Evolutionary conservation across 1,139 yeast genomes (phyloP), one percentile per base, ranked within the genome.

Genomic region (Pichia sp.): DNA sequence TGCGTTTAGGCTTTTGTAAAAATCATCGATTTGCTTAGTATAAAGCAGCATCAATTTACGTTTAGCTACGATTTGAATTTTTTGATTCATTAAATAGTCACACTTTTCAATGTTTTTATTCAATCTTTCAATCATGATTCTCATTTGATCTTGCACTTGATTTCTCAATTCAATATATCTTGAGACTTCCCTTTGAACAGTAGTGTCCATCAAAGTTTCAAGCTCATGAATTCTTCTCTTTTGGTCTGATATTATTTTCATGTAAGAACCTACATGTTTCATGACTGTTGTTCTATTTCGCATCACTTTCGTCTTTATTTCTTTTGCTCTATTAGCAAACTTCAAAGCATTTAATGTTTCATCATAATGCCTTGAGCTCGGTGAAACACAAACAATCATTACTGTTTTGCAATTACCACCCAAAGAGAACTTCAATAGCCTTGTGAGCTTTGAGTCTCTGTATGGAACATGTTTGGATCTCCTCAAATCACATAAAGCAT

Each of bases 391-490:
- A 1, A 88, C 96, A 52, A 89, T 85, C 96, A 89, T 89, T 5
- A 86, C 91, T 0, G 97, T 89, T 59, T 84, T 83, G 62, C 96
- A 88, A 57, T 86, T 85, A 0, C 96, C 96, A 4, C 96, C 96
- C n/a, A 89, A 67, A 0, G 96, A 86, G 57, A 84, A 86, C 56
- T 88, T 86, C 42, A 89, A 70, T 39, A 89, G 65, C 50, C 97
- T 65, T 0, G 97, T 89, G 40, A 89, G 68, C 54, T 88, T 88
- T 5, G 95, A 85, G 59, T 89, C 95, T 51, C 97, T 64, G 60
- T 84, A 89, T 0, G 97, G 97, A 11, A 91, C 75, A 62, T 89
- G 96, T 46, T 77, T 72, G 40, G 76, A 63, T 45, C 77, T 64
- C 44, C 79, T 65, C 2, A 79, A 77, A 54, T 80, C 91, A 63